Conservation (phyloP, 495 filamentous ascomycete species). For the Trichoderma asperelloides region DNA sequence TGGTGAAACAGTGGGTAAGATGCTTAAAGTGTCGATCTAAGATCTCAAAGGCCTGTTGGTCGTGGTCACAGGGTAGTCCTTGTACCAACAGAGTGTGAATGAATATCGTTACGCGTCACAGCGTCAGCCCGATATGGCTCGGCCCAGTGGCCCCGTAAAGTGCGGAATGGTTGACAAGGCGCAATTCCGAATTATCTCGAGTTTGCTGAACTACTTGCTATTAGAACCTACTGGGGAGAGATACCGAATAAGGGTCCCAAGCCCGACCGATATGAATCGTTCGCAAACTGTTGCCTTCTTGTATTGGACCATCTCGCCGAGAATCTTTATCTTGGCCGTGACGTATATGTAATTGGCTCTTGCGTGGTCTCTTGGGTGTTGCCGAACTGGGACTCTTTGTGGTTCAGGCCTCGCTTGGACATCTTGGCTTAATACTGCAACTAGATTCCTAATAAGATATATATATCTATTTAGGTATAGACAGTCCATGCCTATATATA, state of each 20-base stretch:
- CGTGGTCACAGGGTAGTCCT: not conserved
- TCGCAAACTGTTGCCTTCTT: constrained; percentile 4
- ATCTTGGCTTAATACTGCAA: not conserved
- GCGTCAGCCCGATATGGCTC: not conserved
- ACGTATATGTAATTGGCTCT: not conserved
- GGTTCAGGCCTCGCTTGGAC: not conserved
- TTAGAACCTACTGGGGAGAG: not conserved
- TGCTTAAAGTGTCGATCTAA: constrained; percentile 2
- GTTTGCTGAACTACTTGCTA: not conserved
- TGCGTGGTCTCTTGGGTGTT: not conserved
- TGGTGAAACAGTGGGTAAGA: not conserved
- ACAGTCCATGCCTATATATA: no score
- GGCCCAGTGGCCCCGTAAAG: not conserved
- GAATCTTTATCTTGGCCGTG: not conserved
- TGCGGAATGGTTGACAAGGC: not conserved
- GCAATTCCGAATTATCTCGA: not conserved
- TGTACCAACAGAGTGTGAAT: no score
- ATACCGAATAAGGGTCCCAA: not conserved
- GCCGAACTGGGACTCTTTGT: no score
- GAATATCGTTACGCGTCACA: no score
- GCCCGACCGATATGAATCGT: not conserved
- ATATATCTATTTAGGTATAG: no score
- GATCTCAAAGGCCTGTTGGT: not conserved
- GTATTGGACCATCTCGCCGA: not conserved
- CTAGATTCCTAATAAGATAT: not conserved